phyloP scores from a whole-genome alignment of 805 yeast species.

The Kuraishia piskuri region DNA sequence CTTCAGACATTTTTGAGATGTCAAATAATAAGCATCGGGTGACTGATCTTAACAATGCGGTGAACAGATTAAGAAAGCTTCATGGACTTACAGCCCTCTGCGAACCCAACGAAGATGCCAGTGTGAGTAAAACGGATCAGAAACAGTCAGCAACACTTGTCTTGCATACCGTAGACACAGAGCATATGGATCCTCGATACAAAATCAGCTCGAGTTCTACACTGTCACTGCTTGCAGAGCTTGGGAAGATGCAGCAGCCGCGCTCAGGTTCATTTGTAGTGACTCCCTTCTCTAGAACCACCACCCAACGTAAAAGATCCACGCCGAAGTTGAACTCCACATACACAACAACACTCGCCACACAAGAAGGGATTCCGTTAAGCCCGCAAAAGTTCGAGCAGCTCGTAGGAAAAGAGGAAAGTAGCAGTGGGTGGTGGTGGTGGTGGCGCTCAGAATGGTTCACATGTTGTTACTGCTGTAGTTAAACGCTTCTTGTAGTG shows the following conservation, averaged over 20 bases:
- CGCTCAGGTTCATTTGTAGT: neutral
- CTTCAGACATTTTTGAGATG: neutral
- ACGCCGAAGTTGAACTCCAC: neutral
- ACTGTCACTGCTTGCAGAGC: neutral
- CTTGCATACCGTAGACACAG: no score
- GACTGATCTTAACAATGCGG: neutral
- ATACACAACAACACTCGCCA: neutral
- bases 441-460: no score
- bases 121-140: neutral
- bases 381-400: neutral
- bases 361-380: neutral
- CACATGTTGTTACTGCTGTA: neutral
- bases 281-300: neutral
- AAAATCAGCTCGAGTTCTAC: neutral
- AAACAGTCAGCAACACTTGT: no score
- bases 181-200: neutral
- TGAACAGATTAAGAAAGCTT: neutral
- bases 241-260: neutral
- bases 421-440: neutral
- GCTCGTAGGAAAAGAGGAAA: neutral
- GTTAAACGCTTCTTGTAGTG: neutral
- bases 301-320: neutral
- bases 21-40: no score
- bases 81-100: neutral
- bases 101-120: neutral